Evolutionary conservation across 2,329 filamentous ascomycete genomes (phyloP).

Genomic region (Cercospora sp.): DNA sequence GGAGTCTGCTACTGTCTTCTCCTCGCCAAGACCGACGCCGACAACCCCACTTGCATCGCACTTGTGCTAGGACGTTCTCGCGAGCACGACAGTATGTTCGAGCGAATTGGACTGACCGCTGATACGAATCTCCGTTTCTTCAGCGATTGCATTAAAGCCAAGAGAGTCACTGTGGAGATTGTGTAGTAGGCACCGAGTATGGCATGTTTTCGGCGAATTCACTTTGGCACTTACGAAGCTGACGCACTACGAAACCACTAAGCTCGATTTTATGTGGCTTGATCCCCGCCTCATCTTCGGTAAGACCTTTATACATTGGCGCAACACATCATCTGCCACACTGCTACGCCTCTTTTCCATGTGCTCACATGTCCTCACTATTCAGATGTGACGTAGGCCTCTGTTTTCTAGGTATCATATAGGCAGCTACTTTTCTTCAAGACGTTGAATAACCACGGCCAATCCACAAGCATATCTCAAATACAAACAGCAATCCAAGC

Average conservation of each 20-base stretch:
- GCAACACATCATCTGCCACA: neutral
- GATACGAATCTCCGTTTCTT: neutral
- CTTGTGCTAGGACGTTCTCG: neutral
- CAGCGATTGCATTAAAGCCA: neutral
- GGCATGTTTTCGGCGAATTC: slow-evolving; percentile 3
- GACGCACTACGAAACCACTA: neutral
- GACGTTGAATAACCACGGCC: neutral
- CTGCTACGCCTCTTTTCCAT: neutral
- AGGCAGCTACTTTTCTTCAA: neutral
- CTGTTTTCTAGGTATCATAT: neutral
- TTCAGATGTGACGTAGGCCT: neutral
- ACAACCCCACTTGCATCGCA: neutral
- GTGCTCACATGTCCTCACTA: neutral
- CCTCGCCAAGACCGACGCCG: neutral
- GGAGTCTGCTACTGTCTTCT: slow-evolving; percentile 1
- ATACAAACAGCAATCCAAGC: neutral
- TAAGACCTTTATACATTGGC: neutral
- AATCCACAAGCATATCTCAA: too few species aligned
- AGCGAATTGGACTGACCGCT: neutral
- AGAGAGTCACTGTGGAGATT: slow-evolving; percentile 3
- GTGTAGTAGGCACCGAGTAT: neutral
- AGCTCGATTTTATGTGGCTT: neutral
- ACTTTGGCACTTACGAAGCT: slow-evolving; percentile 2
- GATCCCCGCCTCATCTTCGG: slow-evolving; percentile 1
- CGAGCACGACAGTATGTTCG: neutral